phyloP scores from a whole-genome alignment of 2,329 filamentous ascomycete species.

The Curvularia lunata region DNA sequence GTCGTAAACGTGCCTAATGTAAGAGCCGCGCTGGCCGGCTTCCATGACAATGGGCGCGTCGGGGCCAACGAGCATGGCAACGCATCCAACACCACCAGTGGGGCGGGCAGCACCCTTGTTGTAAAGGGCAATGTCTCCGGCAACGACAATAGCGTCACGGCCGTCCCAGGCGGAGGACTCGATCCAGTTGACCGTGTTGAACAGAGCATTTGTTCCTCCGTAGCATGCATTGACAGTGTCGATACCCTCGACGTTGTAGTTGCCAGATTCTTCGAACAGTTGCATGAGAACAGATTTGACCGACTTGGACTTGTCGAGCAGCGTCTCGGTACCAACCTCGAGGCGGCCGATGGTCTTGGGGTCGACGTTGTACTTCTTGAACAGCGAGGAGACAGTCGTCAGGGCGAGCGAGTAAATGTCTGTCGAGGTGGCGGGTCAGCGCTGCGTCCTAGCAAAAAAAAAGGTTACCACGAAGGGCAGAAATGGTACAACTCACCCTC shows the following conservation, averaged over 20 bases:
- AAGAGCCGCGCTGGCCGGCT: conserved; percentile 58
- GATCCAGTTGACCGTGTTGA: conserved; percentile 62
- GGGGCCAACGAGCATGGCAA: conserved; percentile 61
- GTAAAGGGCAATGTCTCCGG: conserved; percentile 62
- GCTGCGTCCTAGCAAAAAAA: background rate
- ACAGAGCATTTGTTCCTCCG: conserved; percentile 61
- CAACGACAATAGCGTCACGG: conserved; percentile 59
- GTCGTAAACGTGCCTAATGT: conserved; percentile 60
- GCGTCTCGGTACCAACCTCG: conserved; percentile 61
- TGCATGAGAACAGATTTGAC: conserved; percentile 63
- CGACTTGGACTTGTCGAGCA: conserved; percentile 63
- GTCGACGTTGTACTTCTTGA: conserved; percentile 61
- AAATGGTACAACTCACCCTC: conserved; percentile 51
- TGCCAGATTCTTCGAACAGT: conserved; percentile 58
- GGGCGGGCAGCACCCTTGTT: conserved; percentile 61
- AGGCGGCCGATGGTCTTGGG: conserved; percentile 59
- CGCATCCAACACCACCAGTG: conserved; percentile 60
- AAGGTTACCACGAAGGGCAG: background rate
- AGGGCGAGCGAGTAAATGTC: conserved; percentile 62
- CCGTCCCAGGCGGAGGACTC: conserved; percentile 62
- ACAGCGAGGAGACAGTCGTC: conserved; percentile 58
- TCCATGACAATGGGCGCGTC: conserved; percentile 59
- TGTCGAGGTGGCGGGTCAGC: conserved; percentile 34
- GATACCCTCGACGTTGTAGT: conserved; percentile 61
- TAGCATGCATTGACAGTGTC: conserved; percentile 63